Conservation (phyloP, 345 rosid genomes). For the Turritis glabra region DNA sequence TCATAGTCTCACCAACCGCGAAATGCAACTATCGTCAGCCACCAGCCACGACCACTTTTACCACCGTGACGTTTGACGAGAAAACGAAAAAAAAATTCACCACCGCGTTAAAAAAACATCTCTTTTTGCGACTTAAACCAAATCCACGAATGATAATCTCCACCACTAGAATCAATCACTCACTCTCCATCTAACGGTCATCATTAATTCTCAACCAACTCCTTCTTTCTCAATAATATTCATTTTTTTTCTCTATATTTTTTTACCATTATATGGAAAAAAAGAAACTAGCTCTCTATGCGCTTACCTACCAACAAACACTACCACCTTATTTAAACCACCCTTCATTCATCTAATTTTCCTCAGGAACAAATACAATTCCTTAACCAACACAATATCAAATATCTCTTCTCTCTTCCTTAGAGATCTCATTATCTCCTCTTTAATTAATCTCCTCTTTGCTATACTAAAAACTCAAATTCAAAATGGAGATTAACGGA, state of each 20-base stretch:
- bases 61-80: constrained; percentile 36
- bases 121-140: constrained; percentile 31
- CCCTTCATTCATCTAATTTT: constrained; percentile 24
- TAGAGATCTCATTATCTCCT: constrained; percentile 23
- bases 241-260: background rate
- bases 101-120: constrained; percentile 3
- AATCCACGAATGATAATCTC: constrained; percentile 39
- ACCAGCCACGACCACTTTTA: constrained; percentile 41
- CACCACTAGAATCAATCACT: constrained; percentile 27
- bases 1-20: constrained; percentile 42
- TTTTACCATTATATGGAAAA: background rate
- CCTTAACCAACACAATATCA: constrained; percentile 15
- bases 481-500: constrained; percentile 34
- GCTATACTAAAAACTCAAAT: background rate
- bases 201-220: constrained; percentile 38
- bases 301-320: constrained; percentile 43
- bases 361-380: constrained; percentile 39
- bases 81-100: background rate
- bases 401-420: constrained; percentile 14
- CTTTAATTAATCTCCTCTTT: background rate
- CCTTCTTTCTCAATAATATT: constrained; percentile 11
- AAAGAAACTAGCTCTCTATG: background rate
- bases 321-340: constrained; percentile 41
- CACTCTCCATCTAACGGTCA: constrained; percentile 34
- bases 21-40: constrained; percentile 37